These are phyloP conservation scores for Eucalyptus cladocalyx DNA, from an alignment of 345 rosid genomes.

Conservation along the genomic window DNA sequence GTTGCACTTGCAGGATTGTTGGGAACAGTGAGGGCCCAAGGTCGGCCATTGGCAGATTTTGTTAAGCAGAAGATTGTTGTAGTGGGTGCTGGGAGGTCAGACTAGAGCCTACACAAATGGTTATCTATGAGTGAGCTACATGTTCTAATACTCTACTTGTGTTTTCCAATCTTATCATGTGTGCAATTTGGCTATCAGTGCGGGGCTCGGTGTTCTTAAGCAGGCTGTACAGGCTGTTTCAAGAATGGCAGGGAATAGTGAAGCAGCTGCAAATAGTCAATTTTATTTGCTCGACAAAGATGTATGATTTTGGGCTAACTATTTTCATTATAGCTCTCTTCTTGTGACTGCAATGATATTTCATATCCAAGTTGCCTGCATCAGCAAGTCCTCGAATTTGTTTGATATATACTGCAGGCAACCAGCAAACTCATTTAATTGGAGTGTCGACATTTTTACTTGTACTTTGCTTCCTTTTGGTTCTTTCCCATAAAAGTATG, in stretches of 20 bases:
- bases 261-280: conserved; percentile 29
- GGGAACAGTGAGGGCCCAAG: conserved; percentile 96
- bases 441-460: background rate
- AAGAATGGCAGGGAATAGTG: conserved; percentile 65
- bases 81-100: conserved; percentile 99
- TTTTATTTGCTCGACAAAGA: conserved; percentile 89
- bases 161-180: background rate
- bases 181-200: conserved; percentile 38
- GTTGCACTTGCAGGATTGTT: conserved; percentile 95
- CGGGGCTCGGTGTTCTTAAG: conserved; percentile 93
- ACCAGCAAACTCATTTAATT: background rate
- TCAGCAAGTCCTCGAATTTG: background rate
- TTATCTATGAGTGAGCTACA: background rate
- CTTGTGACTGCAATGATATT: background rate
- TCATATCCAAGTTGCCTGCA: background rate
- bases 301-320: conserved; percentile 26
- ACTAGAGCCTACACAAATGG: background rate
- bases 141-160: background rate
- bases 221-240: conserved; percentile 71
- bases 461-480: background rate
- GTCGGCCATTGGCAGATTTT: conserved; percentile 70
- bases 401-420: background rate
- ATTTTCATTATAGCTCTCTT: background rate
- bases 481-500: background rate
- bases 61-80: conserved; percentile 93